Conservation (phyloP, 257 asterid species). For the Penstemon davidsonii region DNA sequence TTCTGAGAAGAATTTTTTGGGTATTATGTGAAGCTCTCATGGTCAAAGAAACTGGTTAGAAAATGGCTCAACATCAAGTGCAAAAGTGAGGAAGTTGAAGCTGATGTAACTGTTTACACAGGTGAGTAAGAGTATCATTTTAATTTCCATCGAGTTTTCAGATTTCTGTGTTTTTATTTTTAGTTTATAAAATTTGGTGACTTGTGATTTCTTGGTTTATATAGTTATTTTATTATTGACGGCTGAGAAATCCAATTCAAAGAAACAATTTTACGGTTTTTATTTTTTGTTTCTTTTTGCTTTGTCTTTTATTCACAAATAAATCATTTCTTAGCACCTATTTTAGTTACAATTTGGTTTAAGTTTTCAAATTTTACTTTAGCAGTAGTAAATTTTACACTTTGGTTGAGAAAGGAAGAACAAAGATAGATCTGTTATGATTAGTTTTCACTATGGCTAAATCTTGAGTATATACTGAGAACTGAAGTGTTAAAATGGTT, state of each 20-base stretch:
- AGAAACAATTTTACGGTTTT: slow-evolving; percentile 29
- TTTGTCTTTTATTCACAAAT: slow-evolving; percentile 34
- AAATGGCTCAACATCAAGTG: slow-evolving; percentile 88
- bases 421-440: no score
- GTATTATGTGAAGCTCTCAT: slow-evolving; percentile 68
- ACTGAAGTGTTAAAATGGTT: slow-evolving; percentile 28
- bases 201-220: not conserved
- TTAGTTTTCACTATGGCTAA: not conserved
- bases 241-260: slow-evolving; percentile 28
- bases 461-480: slow-evolving; percentile 15
- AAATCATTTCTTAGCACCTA: slow-evolving; percentile 26
- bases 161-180: slow-evolving; percentile 12
- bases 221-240: slow-evolving; percentile 20
- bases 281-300: slow-evolving; percentile 31
- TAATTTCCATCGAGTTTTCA: slow-evolving; percentile 3
- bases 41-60: slow-evolving; percentile 84
- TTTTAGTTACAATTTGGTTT: not conserved
- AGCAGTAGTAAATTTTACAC: not conserved
- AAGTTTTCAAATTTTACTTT: slow-evolving; percentile 1
- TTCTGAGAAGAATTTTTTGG: slow-evolving; percentile 41
- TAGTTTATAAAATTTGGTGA: slow-evolving; percentile 5
- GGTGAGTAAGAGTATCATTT: slow-evolving; percentile 42
- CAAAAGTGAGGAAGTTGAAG: slow-evolving; percentile 65
- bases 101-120: slow-evolving; percentile 71
- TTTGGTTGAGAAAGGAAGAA: not conserved